These are phyloP conservation scores for Groenewaldozyma sp. DNA, from an alignment of 1,139 yeast genomes.

Conservation along the genomic window DNA sequence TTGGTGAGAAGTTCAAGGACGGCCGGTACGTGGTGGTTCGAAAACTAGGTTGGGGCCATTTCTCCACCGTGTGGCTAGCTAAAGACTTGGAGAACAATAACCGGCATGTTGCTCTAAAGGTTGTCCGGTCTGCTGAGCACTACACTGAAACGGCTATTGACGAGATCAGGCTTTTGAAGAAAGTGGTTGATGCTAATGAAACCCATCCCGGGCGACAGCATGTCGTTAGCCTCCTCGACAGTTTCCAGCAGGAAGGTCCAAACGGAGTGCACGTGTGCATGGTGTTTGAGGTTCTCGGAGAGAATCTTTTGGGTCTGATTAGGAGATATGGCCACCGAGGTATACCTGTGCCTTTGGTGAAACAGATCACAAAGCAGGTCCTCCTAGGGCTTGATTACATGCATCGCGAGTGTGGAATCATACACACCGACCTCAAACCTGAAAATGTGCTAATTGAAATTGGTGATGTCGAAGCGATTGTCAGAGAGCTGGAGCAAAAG, in stretches of 20 bases:
- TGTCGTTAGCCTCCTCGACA: slow-evolving; percentile 62
- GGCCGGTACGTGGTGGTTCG: slow-evolving; percentile 59
- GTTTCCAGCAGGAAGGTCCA: slow-evolving; percentile 69
- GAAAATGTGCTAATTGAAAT: slow-evolving; percentile 80
- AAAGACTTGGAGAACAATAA: slow-evolving; percentile 37
- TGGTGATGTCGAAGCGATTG: slow-evolving; percentile 64
- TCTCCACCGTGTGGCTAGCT: slow-evolving; percentile 84
- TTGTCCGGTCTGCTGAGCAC: slow-evolving; percentile 59
- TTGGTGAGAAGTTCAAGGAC: slow-evolving; percentile 58
- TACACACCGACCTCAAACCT: slow-evolving; percentile 86
- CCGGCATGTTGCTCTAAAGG: slow-evolving; percentile 72
- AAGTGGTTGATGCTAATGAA: slow-evolving; percentile 40
- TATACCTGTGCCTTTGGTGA: slow-evolving; percentile 62
- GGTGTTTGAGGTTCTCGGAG: slow-evolving; percentile 87
- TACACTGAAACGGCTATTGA: slow-evolving; percentile 83
- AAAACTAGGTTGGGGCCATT: slow-evolving; percentile 89
- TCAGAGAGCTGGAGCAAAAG: slow-evolving; percentile 27
- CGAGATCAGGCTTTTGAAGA: slow-evolving; percentile 57
- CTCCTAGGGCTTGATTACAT: slow-evolving; percentile 68
- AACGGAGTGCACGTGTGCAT: slow-evolving; percentile 79
- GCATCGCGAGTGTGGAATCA: slow-evolving; percentile 80
- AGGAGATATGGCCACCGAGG: slow-evolving; percentile 61
- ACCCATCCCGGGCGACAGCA: slow-evolving; percentile 64
- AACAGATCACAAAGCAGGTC: slow-evolving; percentile 73
- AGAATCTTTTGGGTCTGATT: slow-evolving; percentile 62